Percentiles rank a stretch among this genome's conserved stretches.
Evolutionary conservation across 768 basidiomycete genomes (phyloP).

Genomic region (Leccinum sublutescens): DNA sequence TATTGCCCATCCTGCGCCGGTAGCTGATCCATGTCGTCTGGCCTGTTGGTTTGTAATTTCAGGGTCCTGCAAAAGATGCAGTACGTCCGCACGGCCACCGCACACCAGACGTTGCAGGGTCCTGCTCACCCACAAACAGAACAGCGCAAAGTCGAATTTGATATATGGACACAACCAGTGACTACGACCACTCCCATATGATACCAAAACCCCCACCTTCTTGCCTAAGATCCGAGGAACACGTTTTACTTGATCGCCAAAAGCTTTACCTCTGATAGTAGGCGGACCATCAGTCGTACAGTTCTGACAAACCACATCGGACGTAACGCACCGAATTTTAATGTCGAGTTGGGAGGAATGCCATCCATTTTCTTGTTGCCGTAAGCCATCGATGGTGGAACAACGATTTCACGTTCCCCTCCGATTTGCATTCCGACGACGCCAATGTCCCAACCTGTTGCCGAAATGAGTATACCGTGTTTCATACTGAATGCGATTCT

Average conservation of each 20-base stretch:
- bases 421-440: conserved; percentile 89
- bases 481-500: neutral
- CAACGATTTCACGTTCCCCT: conserved; percentile 79
- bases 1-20: neutral
- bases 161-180: conserved; percentile 22
- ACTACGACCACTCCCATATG: conserved; percentile 22
- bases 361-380: conserved; percentile 57
- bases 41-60: conserved; percentile 12
- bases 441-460: conserved; percentile 85
- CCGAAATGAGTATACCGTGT: conserved; percentile 3
- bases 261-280: conserved; percentile 64
- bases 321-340: conserved; percentile 67
- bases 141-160: conserved; percentile 26
- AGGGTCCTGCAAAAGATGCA: conserved; percentile 21
- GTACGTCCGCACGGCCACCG: conserved; percentile 26
- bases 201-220: conserved; percentile 9
- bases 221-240: conserved; percentile 14
- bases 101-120: conserved; percentile 24
- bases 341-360: conserved; percentile 80
- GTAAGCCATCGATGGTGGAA: conserved; percentile 71
- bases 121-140: conserved; percentile 14
- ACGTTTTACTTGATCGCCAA: conserved; percentile 57
- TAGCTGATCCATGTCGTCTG: conserved; percentile 2
- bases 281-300: conserved; percentile 12
- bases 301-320: neutral